Percentiles rank a stretch among this genome's conserved stretches.
Evolutionary conservation across 331 rosid species (phyloP).

Genomic region (Saraca asoca): DNA sequence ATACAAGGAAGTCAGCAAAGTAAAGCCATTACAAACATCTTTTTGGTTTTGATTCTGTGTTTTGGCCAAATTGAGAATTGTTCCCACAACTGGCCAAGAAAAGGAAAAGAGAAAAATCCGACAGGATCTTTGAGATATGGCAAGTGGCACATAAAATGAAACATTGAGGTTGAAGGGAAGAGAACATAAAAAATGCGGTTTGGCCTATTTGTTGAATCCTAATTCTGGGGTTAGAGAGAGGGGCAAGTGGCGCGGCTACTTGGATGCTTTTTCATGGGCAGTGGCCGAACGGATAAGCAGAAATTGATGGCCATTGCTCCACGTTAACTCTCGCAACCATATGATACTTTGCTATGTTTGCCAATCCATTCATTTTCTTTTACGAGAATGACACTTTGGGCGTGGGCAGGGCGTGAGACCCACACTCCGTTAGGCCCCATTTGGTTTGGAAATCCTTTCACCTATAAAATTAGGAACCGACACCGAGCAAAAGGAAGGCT

Average conservation of each 20-base stretch:
- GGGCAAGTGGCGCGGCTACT: slow-evolving; percentile 33
- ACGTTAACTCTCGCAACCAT: neutral
- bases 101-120: slow-evolving; percentile 21
- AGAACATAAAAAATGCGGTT: slow-evolving; percentile 32
- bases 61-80: slow-evolving; percentile 31
- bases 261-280: slow-evolving; percentile 28
- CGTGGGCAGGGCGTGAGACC: too few relatives aligned
- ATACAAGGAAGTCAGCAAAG: too few relatives aligned
- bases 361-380: too few relatives aligned
- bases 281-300: neutral
- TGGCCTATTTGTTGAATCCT: slow-evolving; percentile 32
- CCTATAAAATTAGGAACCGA: too few relatives aligned
- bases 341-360: too few relatives aligned
- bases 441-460: too few relatives aligned
- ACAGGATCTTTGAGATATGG: slow-evolving; percentile 31
- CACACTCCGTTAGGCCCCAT: too few relatives aligned
- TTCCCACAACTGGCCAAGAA: slow-evolving; percentile 28
- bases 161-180: slow-evolving; percentile 22
- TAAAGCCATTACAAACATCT: neutral
- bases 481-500: too few relatives aligned
- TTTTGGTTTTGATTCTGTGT: slow-evolving; percentile 26
- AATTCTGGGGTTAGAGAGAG: slow-evolving; percentile 35
- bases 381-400: too few relatives aligned
- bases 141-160: slow-evolving; percentile 34
- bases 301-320: slow-evolving; percentile 32